phyloP scores from a whole-genome alignment of 495 filamentous ascomycete species.

The Filosporella fistucella region DNA sequence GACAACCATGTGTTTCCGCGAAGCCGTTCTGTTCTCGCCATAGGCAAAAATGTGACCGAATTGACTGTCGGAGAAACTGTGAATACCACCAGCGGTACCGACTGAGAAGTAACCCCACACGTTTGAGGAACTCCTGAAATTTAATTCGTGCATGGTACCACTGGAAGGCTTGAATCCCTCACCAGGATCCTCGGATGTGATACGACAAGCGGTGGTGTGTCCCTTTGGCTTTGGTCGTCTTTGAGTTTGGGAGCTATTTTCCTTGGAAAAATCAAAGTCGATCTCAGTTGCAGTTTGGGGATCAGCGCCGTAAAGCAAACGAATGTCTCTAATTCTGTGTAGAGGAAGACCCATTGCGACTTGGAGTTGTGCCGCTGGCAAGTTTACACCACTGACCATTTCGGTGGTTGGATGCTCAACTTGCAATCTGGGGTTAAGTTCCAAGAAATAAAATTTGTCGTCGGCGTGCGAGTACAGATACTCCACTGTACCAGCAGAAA shows the following conservation, averaged over 20 bases:
- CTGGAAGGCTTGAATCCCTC: constrained; percentile 99
- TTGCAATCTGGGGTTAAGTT: constrained; percentile 96
- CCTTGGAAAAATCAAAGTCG: constrained; percentile 92
- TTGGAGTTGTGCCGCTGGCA: constrained; percentile 95
- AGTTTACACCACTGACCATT: constrained; percentile 97
- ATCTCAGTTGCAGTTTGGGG: constrained; percentile 80
- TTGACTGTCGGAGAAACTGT: constrained; percentile 98
- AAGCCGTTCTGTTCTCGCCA: constrained; percentile 92
- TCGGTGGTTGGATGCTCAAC: constrained; percentile 99
- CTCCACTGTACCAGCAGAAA: constrained; percentile 97
- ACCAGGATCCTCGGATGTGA: constrained; percentile 97
- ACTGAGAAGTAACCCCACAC: constrained; percentile 99
- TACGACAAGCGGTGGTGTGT: constrained; percentile 97
- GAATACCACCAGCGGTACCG: constrained; percentile 91
- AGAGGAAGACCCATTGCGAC: constrained; percentile 98
- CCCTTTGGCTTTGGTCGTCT: constrained; percentile 88
- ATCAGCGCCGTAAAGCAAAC: constrained; percentile 93
- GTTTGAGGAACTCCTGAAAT: constrained; percentile 97
- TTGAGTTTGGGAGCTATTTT: constrained; percentile 79
- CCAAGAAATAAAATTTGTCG: constrained; percentile 99
- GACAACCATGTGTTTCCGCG: constrained; percentile 98
- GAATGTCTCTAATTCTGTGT: constrained; percentile 92
- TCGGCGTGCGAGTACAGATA: constrained; percentile 98
- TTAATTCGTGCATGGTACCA: constrained; percentile 98
- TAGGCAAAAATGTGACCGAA: constrained; percentile 99